Base-by-base conservation (phyloP, 2,329 filamentous ascomycete species). In the Colletotrichum theobromicola region DNA sequence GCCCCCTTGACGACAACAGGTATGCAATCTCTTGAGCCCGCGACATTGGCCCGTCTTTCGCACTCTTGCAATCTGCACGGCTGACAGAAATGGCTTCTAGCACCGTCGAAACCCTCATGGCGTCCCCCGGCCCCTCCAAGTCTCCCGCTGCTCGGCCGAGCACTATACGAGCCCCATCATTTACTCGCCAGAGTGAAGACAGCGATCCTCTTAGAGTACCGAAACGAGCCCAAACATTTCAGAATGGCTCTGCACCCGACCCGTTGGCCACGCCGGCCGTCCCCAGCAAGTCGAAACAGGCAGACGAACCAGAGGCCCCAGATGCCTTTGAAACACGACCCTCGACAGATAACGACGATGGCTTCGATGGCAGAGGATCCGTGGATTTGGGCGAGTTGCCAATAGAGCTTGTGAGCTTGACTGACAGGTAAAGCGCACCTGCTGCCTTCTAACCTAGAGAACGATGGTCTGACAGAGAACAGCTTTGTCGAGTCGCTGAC, bases 401-500 rank as follows among this genome's bases (percentile, higher is more conserved):
- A 16, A 97, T 98, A 80, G 97, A 99, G 88, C 91, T 99, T 74
- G 90, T 97, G 73, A 97, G 95, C 83, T 86, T 98, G 81, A 95
- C 94, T 24, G 96, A 98, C 84, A 94, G 94, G 95, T 95, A 87
- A 75, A 83, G 46, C 16, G 28, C 77, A 53, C 35, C 62, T 30
- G 63, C 15, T 46, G 13, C n/a, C 16, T 24, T 18, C 30, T 13
- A 21, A 24, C 7, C n/a, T n/a, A 35, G 42, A 18, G 16, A n/a
- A 28, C 12, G 8, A 46, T 62, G 63, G 57, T 65, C 72, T 64
- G 66, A 42, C 65, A 64, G 60, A 30, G 50, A 60, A 34, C 80
- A 97, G 95, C 81, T 99, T 99, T 82, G 93, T 98, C 80, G 95
- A 98, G 76, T 96, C 95, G 8, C 87, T 99, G 30, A 94, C 92